phyloP scores from a whole-genome alignment of 2,329 filamentous ascomycete genomes.

The Fusarium newnesense region DNA sequence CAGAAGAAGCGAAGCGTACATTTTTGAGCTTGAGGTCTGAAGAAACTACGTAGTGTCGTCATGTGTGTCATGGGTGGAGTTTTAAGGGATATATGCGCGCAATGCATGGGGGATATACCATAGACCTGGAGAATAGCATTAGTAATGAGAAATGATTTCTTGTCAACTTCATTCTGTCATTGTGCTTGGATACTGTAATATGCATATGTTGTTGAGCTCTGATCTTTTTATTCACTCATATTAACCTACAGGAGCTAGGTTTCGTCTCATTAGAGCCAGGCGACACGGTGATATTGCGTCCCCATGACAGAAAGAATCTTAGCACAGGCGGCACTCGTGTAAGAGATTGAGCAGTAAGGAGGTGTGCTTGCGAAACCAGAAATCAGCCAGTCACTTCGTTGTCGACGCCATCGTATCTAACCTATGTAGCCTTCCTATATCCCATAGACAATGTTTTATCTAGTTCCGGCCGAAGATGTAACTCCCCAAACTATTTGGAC shows the following conservation, averaged over 20 bases:
- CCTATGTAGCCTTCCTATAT: background rate
- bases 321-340: background rate
- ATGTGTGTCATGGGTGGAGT: slow-evolving; percentile 16
- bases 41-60: background rate
- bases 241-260: background rate
- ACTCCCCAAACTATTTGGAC: too few relatives aligned
- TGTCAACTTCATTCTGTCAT: background rate
- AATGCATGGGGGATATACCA: slow-evolving; percentile 42
- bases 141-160: slow-evolving; percentile 5
- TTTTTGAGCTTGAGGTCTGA: slow-evolving; percentile 46
- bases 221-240: too few relatives aligned
- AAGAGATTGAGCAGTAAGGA: background rate
- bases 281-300: background rate
- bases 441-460: slow-evolving; percentile 7
- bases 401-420: background rate
- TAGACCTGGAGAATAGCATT: slow-evolving; percentile 19
- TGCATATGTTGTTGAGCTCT: background rate
- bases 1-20: slow-evolving; percentile 61
- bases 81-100: slow-evolving; percentile 3
- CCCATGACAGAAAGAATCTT: background rate
- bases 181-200: background rate
- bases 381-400: background rate
- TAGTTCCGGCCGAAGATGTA: background rate
- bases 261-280: background rate
- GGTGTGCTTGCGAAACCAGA: background rate